Evolutionary conservation across 129 eudicot genomes (phyloP).

Genomic region (Heracleum sosnowskyi): DNA sequence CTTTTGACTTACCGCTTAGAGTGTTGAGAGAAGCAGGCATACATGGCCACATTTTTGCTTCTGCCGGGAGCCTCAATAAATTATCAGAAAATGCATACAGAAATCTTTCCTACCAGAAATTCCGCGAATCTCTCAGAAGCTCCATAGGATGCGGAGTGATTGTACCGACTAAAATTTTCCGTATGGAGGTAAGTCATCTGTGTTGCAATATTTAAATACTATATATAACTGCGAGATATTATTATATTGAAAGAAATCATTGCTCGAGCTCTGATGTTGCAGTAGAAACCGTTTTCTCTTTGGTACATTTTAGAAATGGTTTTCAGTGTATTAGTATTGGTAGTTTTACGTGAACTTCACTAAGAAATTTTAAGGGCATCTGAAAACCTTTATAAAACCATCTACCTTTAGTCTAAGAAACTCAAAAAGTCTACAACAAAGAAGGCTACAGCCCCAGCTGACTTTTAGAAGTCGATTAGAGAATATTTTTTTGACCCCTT

Average conservation of each 20-base stretch:
- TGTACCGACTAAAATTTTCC: conserved; percentile 72
- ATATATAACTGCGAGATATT: neutral
- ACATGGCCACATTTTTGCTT: conserved; percentile 78
- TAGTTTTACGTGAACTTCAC: neutral
- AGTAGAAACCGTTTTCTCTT: neutral
- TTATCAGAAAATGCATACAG: conserved; percentile 49
- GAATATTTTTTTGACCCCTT: neutral
- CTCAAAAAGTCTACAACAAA: neutral
- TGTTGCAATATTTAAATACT: neutral
- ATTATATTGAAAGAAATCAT: neutral
- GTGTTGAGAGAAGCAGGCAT: conserved; percentile 67
- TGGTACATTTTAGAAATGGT: neutral
- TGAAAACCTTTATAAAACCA: neutral
- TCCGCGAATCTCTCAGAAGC: conserved; percentile 58
- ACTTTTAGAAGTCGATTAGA: too few species aligned
- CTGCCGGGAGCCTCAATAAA: conserved; percentile 63
- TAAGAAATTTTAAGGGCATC: neutral
- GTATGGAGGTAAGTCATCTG: conserved; percentile 70
- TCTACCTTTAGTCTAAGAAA: neutral
- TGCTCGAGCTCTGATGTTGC: neutral
- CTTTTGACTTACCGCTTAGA: conserved; percentile 81
- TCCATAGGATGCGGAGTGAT: conserved; percentile 72
- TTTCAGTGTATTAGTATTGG: neutral
- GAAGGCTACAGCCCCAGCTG: too few species aligned
- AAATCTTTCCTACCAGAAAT: conserved; percentile 44